Evolutionary conservation across 2,329 filamentous ascomycete genomes (phyloP), one percentile per base, ranked within the genome.

Genomic region (Calonectria pteridis): DNA sequence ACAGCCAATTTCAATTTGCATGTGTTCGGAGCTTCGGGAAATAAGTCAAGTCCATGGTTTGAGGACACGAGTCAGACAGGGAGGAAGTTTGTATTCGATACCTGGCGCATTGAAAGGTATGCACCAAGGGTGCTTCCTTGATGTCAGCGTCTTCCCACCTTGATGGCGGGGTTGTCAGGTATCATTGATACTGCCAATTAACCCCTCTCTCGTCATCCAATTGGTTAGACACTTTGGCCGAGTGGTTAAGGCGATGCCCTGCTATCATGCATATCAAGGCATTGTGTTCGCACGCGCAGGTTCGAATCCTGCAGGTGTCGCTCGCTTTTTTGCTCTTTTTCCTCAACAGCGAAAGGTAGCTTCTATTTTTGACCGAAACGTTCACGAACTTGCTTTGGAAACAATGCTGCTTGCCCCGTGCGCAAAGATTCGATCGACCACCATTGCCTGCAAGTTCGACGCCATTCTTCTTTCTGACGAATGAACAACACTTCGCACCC

Each of bases 161-260:
- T 46, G n/a, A 23, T 46, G 43, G 43, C 4, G 20, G 43, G 43
- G 43, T 23, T 11, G 7, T 23, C 7, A 2, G 0, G 43, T 13
- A 9, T 13, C 43, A 23, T 2, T 46, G 4, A 64, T 49, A 64
- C 4, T 31, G 18, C 9, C 9, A 11, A 10, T 64, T n/a, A 2
- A 43, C 18, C 4, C 20, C 0, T 0, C 7, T 7, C 4, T 7
- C 9, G 4, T 26, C 46, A 69, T 64, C 43, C 10, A 69, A 69
- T 62, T 62, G 29, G 43, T 28, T 64, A 64, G 67, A 69, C 67
- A 69, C 67, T 69, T 69, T 69, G 67, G 67, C 67, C 67, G 67
- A 69, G 67, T 69, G 67, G 67, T 69, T 69, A 69, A 69, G 67
- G 67, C 67, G 67, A 69, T 69, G 67, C 67, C 67, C 67, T 69